Conservation (phyloP, 1,284 basidiomycete species). For the Boletus nobilissimus region DNA sequence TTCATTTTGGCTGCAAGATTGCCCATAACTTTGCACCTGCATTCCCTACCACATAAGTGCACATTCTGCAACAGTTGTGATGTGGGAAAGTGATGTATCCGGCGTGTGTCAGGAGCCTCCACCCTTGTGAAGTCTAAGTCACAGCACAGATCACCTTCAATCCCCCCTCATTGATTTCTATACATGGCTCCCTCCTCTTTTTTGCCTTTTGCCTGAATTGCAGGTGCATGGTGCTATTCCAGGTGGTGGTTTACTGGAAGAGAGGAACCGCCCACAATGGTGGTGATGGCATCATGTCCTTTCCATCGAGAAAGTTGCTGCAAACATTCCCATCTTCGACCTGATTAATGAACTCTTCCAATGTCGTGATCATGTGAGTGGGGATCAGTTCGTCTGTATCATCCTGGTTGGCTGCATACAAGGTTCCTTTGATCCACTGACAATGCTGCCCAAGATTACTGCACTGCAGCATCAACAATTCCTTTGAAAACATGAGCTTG, state of each 20-base stretch:
- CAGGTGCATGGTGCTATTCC: not conserved
- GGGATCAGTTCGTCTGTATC: not conserved
- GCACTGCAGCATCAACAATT: too few species aligned
- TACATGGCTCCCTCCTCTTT: not conserved
- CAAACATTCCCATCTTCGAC: not conserved
- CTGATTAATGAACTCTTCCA: not conserved
- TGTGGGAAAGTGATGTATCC: slow-evolving; percentile 9
- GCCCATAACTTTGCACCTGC: slow-evolving; percentile 14
- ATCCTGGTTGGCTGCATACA: not conserved
- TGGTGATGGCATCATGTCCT: too few species aligned
- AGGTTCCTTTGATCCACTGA: not conserved
- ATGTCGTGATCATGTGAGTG: not conserved
- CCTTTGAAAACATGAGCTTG: too few species aligned
- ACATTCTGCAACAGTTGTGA: slow-evolving; percentile 23
- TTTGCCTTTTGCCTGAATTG: not conserved
- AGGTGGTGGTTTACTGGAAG: not conserved
- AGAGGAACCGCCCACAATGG: not conserved
- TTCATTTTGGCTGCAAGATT: too few species aligned
- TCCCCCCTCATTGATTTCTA: not conserved
- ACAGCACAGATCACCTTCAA: not conserved
- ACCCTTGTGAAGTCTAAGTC: slow-evolving; percentile 18
- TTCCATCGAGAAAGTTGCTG: not conserved
- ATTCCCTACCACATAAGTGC: not conserved
- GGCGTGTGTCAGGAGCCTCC: slow-evolving; percentile 11
- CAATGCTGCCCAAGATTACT: not conserved